Evolutionary conservation across 2,329 filamentous ascomycete genomes (phyloP), one percentile per base, ranked within the genome.

Genomic region (Leptoxyphium fumago): DNA sequence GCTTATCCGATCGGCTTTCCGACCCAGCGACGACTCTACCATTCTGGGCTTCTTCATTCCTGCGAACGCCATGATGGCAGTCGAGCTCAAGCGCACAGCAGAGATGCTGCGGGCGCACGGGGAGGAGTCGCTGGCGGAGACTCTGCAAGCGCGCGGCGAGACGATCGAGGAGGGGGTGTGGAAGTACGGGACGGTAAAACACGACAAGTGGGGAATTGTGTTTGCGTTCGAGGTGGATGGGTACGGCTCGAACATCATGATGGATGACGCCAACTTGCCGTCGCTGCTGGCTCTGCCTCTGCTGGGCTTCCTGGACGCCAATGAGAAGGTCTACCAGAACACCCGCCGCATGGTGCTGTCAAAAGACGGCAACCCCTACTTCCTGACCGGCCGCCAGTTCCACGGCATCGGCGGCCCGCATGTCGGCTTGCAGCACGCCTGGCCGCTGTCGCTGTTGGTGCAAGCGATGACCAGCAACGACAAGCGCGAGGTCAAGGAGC

Each of bases 41-140:
- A 95, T 91, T 32, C 71, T 98, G 2, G 88, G 88, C 39, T 98
- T 86, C 69, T 85, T 94, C 60, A 94, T 98, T 52, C 91, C 91
- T 0, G 81, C 85, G 32, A 98, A 98, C 59, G 91, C 91, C 18
- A 89, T 94, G 80, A 94, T 98, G 73, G 80, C 86, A 2, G 84
- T 89, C 1, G 87, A 98, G 63, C 70, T 98, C 21, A 76, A 79
- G 50, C 79, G 84, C 38, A 79, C 84, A 0, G 78, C 85, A 0
- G 68, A 71, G 5, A 70, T 93, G 15, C 73, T 96, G n/a, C 38
- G 38, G 13, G 18, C 5, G 5, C 13, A 40, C 11, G 75, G 74
- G 1, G 75, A 82, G 40, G 60, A 69, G 2, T 62, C 65, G 2
- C 63, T 76, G 0, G 69, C 69, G 2, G 53, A 63, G 2, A 60